phyloP scores from a whole-genome alignment of 2,329 filamentous ascomycete species.

The Furcasterigmium furcatum region DNA sequence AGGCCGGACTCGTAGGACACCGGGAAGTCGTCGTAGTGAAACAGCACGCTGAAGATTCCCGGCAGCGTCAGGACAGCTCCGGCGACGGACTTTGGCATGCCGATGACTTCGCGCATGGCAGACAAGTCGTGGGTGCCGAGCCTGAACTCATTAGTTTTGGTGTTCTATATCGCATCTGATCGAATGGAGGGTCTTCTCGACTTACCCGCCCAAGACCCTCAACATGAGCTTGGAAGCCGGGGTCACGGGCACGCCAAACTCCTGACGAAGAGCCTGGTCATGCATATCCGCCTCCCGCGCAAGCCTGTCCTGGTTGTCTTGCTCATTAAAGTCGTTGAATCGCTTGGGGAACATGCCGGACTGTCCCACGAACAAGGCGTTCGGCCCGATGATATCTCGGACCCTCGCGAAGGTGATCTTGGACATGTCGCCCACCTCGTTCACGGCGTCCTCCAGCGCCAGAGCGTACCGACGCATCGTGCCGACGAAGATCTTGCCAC shows the following conservation, averaged over 20 bases:
- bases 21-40: slow-evolving; percentile 42
- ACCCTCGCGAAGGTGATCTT: slow-evolving; percentile 55
- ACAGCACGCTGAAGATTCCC: slow-evolving; percentile 33
- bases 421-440: slow-evolving; percentile 47
- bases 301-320: slow-evolving; percentile 17
- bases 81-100: slow-evolving; percentile 31
- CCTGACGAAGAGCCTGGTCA: slow-evolving; percentile 21
- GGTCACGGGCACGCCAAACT: slow-evolving; percentile 25
- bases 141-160: too few relatives aligned
- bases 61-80: slow-evolving; percentile 29
- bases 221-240: slow-evolving; percentile 19
- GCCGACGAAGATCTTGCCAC: slow-evolving; percentile 51
- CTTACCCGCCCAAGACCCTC: slow-evolving; percentile 16
- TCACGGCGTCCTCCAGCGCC: slow-evolving; percentile 47
- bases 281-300: slow-evolving; percentile 18
- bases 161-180: too few relatives aligned
- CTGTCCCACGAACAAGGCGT: slow-evolving; percentile 42
- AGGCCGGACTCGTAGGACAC: slow-evolving; percentile 57
- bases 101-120: slow-evolving; percentile 46
- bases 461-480: slow-evolving; percentile 60
- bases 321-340: slow-evolving; percentile 33
- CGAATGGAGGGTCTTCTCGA: too few relatives aligned
- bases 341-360: slow-evolving; percentile 42
- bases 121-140: slow-evolving; percentile 50
- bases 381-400: slow-evolving; percentile 45